Evolutionary conservation across 2,329 filamentous ascomycete species (phyloP), one percentile per base, ranked within the genome.

Genomic region (Incumbomyces delicatus): DNA sequence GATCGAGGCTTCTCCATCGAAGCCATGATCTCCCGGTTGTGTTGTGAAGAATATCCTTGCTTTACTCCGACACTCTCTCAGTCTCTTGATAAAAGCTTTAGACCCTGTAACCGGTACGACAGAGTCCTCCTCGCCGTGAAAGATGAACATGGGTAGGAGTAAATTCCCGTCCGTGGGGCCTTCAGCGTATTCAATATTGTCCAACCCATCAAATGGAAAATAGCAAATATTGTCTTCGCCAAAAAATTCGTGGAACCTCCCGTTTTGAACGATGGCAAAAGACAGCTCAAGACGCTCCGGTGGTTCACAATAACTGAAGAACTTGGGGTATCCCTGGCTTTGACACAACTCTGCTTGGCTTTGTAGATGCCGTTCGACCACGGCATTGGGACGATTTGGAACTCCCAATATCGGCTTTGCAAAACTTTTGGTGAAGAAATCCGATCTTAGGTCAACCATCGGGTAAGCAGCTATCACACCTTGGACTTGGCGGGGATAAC

Each of bases 1-100:
- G 11, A 59, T 47, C 6, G 46, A 46, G 14, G 47, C 38, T 2
- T 48, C 43, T 2, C 11, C 16, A 50, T 67, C 65, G 55, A 67
- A 67, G 2, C 64, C 65, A 58, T 68, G 66, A 5, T 59, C 60
- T 1, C 64, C 64, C 11, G 60, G 57, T n/a, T 50, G 49, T 16
- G 61, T 29, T 10, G 53, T 50, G 16, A 66, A 30, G 32, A 53
- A 33, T 32, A 66, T 41, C 14, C 52, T 54, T 29, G 58, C 58
- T 1, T 51, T 48, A 1, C 56, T 56, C 17, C 56, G 45, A 6
- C 51, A 43, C n/a, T 57, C 53, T 48, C 52, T 53, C 17, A 63
- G 44, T 12, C 51, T 53, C 34, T 58, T 43, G 8, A 49, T 50
- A 4, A 67, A 66, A 20, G 46, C 53, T 46, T 60, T 52, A 37